A percentile compares a stretch with the other conserved stretches of the same genome.
phyloP scores from a whole-genome alignment of 139 green algal species.

The Chlamydomonas incerta region DNA sequence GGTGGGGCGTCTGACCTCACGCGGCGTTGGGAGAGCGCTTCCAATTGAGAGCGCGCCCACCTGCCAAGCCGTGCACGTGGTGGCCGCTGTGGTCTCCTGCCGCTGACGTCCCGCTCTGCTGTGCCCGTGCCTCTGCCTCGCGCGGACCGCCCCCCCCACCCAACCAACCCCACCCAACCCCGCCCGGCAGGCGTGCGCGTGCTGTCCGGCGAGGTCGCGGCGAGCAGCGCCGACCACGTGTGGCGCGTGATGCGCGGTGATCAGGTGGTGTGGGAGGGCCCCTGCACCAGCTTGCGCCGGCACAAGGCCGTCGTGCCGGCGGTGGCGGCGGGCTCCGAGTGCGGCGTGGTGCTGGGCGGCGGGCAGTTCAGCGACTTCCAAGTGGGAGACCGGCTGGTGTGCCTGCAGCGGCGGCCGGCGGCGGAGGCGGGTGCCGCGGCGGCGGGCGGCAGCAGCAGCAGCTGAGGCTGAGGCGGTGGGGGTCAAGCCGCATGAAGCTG shows the following conservation, averaged over 20 bases:
- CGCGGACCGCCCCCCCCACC: background rate
- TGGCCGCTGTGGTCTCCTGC: too few species aligned
- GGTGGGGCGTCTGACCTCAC: too few species aligned
- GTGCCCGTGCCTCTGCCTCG: background rate
- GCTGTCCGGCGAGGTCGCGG: slow-evolving; percentile 1
- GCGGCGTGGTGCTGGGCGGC: slow-evolving; percentile 80
- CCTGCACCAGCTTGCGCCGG: slow-evolving; percentile 73
- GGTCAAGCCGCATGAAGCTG: too few species aligned
- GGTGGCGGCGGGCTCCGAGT: slow-evolving; percentile 80
- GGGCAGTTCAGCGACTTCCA: slow-evolving; percentile 66
- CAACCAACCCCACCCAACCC: too few species aligned
- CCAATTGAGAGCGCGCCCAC: too few species aligned
- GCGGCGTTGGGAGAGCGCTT: too few species aligned
- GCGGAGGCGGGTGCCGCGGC: too few species aligned
- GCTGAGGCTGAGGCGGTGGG: too few species aligned
- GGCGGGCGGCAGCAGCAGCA: too few species aligned
- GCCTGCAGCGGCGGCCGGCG: slow-evolving; percentile 49
- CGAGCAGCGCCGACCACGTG: background rate
- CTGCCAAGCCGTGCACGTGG: too few species aligned
- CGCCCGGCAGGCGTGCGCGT: slow-evolving; percentile 34
- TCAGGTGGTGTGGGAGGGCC: slow-evolving; percentile 65
- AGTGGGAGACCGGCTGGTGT: slow-evolving; percentile 78
- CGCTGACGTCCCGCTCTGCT: too few species aligned
- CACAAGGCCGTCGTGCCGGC: slow-evolving; percentile 80
- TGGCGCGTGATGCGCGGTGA: slow-evolving; percentile 76